Percentiles rank a stretch among this genome's conserved stretches.
Evolutionary conservation across 2,329 filamentous ascomycete species (phyloP).

Genomic region (Byssochlamys sp.): DNA sequence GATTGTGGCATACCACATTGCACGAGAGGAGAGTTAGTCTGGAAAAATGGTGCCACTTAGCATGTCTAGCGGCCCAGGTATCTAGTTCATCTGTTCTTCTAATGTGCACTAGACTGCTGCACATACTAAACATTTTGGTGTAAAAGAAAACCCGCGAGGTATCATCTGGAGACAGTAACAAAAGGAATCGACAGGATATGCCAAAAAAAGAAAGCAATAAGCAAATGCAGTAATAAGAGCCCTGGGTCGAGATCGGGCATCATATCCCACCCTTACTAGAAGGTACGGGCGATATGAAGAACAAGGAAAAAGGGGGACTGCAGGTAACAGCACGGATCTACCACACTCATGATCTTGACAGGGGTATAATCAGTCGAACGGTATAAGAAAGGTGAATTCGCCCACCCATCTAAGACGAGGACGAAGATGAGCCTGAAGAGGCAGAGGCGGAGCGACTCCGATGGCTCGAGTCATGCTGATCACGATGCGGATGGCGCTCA

Average conservation of each 20-base stretch:
- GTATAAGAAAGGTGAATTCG: constrained; percentile 13
- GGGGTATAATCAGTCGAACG: not conserved
- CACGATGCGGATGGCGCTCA: not conserved
- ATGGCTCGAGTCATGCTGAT: not conserved
- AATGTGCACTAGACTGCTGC: not conserved
- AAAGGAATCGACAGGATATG: not conserved
- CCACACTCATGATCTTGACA: not conserved
- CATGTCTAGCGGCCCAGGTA: not conserved
- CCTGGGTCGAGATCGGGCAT: not conserved
- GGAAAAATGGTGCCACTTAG: not conserved
- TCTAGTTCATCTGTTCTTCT: not conserved
- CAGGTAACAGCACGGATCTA: not conserved
- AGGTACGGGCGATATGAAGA: not conserved
- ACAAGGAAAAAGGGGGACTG: not conserved
- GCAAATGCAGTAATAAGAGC: not conserved
- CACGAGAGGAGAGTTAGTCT: not conserved
- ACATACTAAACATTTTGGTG: not conserved
- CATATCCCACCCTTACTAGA: not conserved
- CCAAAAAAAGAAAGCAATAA: not conserved
- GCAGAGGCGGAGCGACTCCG: not conserved
- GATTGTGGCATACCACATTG: not conserved
- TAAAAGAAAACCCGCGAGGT: not conserved
- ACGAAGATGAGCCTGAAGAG: not conserved
- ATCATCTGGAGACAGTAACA: not conserved
- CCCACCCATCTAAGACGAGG: not conserved